Evolutionary conservation across 176 grass and related monocot genomes (phyloP).

Genomic region (Carex littledalei): DNA sequence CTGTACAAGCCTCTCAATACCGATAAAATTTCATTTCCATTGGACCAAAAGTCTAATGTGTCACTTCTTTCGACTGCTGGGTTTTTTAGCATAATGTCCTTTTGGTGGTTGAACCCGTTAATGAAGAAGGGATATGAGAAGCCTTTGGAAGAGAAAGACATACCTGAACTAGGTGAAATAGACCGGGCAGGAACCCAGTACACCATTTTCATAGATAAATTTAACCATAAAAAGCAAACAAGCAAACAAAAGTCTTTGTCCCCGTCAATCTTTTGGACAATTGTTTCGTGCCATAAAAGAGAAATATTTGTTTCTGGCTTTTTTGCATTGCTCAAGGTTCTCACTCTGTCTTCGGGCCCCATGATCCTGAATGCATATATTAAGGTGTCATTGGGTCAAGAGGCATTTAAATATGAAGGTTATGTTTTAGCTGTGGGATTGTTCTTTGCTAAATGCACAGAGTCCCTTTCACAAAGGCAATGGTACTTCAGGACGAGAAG

Average conservation of each 20-base stretch:
- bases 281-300: constrained; percentile 67
- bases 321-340: constrained; percentile 77
- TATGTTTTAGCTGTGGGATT: constrained; percentile 41
- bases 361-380: constrained; percentile 79
- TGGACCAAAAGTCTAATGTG: constrained; percentile 28
- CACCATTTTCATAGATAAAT: constrained; percentile 44
- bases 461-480: constrained; percentile 83
- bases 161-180: constrained; percentile 41
- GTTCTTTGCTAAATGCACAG: constrained; percentile 69
- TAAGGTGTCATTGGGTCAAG: constrained; percentile 57
- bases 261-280: constrained; percentile 59
- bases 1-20: constrained; percentile 48
- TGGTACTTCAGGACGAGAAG: constrained; percentile 81
- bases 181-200: constrained; percentile 57
- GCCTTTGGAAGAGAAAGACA: constrained; percentile 81
- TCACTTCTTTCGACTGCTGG: constrained; percentile 58
- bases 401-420: constrained; percentile 61
- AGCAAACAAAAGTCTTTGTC: constrained; percentile 16
- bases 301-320: constrained; percentile 58
- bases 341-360: constrained; percentile 62
- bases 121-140: constrained; percentile 78
- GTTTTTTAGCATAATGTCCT: constrained; percentile 61
- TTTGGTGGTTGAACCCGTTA: constrained; percentile 86
- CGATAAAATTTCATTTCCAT: neutral
- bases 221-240: constrained; percentile 34